A percentile compares a stretch with the other conserved stretches of the same genome.
phyloP scores from a whole-genome alignment of 805 yeast species.

The Blastobotrys peoriensis region DNA sequence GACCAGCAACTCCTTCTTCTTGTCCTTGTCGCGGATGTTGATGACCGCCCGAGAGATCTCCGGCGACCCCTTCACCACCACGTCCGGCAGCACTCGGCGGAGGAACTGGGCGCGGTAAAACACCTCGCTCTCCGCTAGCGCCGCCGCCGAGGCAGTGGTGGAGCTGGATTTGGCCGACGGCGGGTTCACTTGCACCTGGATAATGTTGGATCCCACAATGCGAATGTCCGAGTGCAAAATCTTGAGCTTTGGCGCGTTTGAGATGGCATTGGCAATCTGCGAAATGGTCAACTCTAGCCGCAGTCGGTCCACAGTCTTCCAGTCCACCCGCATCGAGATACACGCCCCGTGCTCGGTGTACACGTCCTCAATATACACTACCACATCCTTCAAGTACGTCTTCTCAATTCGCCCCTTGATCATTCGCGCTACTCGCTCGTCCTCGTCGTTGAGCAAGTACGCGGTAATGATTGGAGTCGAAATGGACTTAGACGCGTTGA shows the following conservation, averaged over 20 bases:
- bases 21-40: slow-evolving; percentile 79
- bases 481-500: slow-evolving; percentile 90
- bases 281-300: slow-evolving; percentile 85
- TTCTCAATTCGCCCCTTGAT: slow-evolving; percentile 97
- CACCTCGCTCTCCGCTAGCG: slow-evolving; percentile 41
- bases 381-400: slow-evolving; percentile 79
- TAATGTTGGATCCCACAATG: slow-evolving; percentile 57
- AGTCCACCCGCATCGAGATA: slow-evolving; percentile 74
- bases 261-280: slow-evolving; percentile 78
- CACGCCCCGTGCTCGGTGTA: slow-evolving; percentile 74
- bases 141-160: slow-evolving; percentile 33
- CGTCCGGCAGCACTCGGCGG: slow-evolving; percentile 75
- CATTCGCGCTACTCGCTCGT: slow-evolving; percentile 97
- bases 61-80: slow-evolving; percentile 89
- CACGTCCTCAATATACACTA: slow-evolving; percentile 88
- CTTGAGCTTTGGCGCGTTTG: slow-evolving; percentile 83
- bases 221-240: slow-evolving; percentile 67
- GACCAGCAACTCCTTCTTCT: slow-evolving; percentile 79
- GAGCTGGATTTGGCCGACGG: slow-evolving; percentile 39
- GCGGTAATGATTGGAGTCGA: slow-evolving; percentile 97
- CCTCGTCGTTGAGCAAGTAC: slow-evolving; percentile 82
- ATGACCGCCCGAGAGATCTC: slow-evolving; percentile 94
- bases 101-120: slow-evolving; percentile 87
- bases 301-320: slow-evolving; percentile 76
- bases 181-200: slow-evolving; percentile 29